Conservation (phyloP, 148 eudicot genomes). For the Chenopodium album region DNA sequence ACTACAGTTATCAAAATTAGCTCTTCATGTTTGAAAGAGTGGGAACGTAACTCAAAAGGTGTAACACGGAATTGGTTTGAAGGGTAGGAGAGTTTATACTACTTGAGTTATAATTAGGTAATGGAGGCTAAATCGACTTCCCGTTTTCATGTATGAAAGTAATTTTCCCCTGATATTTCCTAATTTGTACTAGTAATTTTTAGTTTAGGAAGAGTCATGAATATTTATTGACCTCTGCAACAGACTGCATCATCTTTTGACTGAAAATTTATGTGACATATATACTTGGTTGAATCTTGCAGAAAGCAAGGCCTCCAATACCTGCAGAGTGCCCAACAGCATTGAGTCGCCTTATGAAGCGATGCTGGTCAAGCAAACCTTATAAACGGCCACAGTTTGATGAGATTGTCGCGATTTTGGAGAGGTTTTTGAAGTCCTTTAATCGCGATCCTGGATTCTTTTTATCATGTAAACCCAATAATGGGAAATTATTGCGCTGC, state of each 20-base stretch:
- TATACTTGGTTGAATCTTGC: slow-evolving; percentile 22
- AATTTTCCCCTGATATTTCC: too few relatives aligned
- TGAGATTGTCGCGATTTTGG: slow-evolving; percentile 61
- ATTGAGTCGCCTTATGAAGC: slow-evolving; percentile 58
- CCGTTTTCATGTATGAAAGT: neutral
- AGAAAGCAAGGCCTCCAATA: slow-evolving; percentile 96
- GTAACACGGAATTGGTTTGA: too few relatives aligned
- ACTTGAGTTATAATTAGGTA: neutral
- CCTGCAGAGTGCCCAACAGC: slow-evolving; percentile 70
- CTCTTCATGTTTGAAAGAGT: neutral
- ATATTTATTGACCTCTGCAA: neutral
- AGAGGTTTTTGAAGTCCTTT: slow-evolving; percentile 51
- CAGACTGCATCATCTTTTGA: neutral
- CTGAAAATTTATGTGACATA: neutral
- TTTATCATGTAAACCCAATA: slow-evolving; percentile 38
- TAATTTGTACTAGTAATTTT: too few relatives aligned
- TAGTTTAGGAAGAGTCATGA: neutral
- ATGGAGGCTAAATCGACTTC: neutral
- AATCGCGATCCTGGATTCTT: slow-evolving; percentile 71
- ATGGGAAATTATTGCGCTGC: slow-evolving; percentile 38
- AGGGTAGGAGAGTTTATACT: neutral
- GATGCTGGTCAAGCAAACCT: slow-evolving; percentile 87
- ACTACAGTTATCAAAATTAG: too few relatives aligned
- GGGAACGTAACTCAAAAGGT: too few relatives aligned
- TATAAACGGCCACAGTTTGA: slow-evolving; percentile 73